Conservation (phyloP, 2,329 filamentous ascomycete genomes). For the Monilinia fructicola region DNA sequence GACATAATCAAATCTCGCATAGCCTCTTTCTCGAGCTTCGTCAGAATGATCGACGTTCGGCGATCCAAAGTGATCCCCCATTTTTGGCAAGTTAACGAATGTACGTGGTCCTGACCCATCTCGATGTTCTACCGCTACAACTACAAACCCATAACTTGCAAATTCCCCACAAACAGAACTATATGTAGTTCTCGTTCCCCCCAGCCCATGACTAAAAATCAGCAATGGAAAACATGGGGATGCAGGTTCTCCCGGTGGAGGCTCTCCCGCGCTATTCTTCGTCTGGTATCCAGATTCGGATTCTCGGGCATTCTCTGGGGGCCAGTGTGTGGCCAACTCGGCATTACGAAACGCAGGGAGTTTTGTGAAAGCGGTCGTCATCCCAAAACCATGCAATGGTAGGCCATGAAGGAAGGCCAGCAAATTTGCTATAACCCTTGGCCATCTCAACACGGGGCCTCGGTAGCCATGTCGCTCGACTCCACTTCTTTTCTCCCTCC, state of each 20-base stretch:
- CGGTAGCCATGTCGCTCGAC: conserved; percentile 61
- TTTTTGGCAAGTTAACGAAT: conserved; percentile 56
- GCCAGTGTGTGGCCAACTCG: conserved; percentile 55
- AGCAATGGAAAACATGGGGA: conserved; percentile 59
- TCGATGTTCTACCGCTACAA: conserved; percentile 63
- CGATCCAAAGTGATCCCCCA: conserved; percentile 42
- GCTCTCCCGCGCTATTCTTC: conserved; percentile 45
- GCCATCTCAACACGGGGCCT: conserved; percentile 56
- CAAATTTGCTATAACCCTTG: conserved; percentile 62
- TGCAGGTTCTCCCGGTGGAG: conserved; percentile 42
- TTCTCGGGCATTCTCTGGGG: conserved; percentile 45
- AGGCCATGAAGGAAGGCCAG: conserved; percentile 50
- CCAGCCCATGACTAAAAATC: conserved; percentile 66
- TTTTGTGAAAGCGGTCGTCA: conserved; percentile 63
- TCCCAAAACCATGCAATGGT: conserved; percentile 45
- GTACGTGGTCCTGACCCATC: conserved; percentile 63
- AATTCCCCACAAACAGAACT: conserved; percentile 64
- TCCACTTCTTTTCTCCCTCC: conserved; percentile 47
- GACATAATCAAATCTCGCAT: conserved; percentile 60
- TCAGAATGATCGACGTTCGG: conserved; percentile 39
- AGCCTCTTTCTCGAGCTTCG: conserved; percentile 43
- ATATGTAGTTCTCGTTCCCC: conserved; percentile 62
- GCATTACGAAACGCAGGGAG: conserved; percentile 64
- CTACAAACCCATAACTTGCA: conserved; percentile 64
- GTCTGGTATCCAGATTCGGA: conserved; percentile 42